These are phyloP conservation scores for Scolecobasidium constrictum DNA, from an alignment of 2,329 filamentous ascomycete genomes.

Conservation along the genomic window DNA sequence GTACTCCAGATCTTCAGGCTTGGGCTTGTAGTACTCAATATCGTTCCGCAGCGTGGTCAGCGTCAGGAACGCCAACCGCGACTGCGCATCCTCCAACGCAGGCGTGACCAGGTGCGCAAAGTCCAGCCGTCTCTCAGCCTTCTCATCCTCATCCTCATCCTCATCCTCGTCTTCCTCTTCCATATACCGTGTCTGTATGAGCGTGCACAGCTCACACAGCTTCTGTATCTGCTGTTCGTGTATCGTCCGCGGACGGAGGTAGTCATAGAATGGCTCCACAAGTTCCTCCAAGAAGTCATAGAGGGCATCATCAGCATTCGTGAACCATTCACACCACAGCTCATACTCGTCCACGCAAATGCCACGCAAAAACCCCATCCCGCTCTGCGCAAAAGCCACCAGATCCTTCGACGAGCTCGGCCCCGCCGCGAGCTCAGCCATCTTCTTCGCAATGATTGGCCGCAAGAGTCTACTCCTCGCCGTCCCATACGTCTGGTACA, in stretches of 20 bases:
- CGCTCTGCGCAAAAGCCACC: constrained; percentile 52
- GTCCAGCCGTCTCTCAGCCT: constrained; percentile 48
- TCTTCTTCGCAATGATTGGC: constrained; percentile 52
- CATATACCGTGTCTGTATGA: constrained; percentile 56
- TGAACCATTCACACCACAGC: constrained; percentile 56
- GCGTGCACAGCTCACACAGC: constrained; percentile 54
- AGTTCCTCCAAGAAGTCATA: constrained; percentile 58
- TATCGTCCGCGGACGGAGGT: constrained; percentile 53
- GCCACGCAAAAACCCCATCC: constrained; percentile 54
- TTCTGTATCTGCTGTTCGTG: constrained; percentile 56
- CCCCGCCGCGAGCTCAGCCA: constrained; percentile 43
- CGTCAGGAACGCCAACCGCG: constrained; percentile 54
- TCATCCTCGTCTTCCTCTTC: constrained; percentile 39
- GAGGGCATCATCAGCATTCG: constrained; percentile 44
- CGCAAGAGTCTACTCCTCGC: constrained; percentile 47
- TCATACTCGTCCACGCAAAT: constrained; percentile 59
- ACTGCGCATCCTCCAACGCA: constrained; percentile 57
- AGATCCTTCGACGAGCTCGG: constrained; percentile 52
- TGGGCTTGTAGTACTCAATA: constrained; percentile 55
- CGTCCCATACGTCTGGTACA: constrained; percentile 53
- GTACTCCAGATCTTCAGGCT: constrained; percentile 54
- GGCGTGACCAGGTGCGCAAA: constrained; percentile 53
- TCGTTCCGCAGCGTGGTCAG: constrained; percentile 53
- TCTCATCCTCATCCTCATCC: constrained; percentile 36
- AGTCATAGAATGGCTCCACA: constrained; percentile 57